Conservation (phyloP, 1,284 basidiomycete species). For the Volvariella surrecta region DNA sequence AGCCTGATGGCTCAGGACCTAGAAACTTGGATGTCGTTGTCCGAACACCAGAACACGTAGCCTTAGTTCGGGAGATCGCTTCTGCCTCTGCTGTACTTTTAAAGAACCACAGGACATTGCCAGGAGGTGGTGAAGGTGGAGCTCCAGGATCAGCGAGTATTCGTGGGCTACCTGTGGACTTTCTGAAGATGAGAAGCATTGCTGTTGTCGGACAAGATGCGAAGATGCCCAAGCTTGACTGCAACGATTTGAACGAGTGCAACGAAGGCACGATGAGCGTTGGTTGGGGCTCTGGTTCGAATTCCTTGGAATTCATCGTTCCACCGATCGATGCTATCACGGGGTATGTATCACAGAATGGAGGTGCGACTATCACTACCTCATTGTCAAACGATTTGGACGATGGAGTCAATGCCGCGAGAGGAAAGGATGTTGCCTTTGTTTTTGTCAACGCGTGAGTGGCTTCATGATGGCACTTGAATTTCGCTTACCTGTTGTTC, state of each 20-base stretch:
- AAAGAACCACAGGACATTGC: conserved; percentile 53
- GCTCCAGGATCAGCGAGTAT: conserved; percentile 22
- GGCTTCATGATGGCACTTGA: neutral
- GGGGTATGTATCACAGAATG: conserved; percentile 21
- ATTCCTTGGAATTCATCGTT: conserved; percentile 32
- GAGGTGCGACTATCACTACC: conserved; percentile 31
- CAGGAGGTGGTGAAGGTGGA: conserved; percentile 14
- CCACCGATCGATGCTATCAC: conserved; percentile 44
- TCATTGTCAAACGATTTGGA: conserved; percentile 49
- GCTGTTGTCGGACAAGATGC: conserved; percentile 40
- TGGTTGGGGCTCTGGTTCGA: conserved; percentile 42
- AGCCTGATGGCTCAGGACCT: conserved; percentile 34
- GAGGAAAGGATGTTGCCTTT: conserved; percentile 46
- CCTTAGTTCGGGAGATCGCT: conserved; percentile 57
- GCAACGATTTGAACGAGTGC: conserved; percentile 33
- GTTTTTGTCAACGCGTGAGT: conserved; percentile 58
- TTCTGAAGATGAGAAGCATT: conserved; percentile 32
- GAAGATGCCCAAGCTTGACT: conserved; percentile 30
- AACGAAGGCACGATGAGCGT: conserved; percentile 36
- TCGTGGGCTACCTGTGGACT: conserved; percentile 37
- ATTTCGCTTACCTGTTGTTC: neutral
- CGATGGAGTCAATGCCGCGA: conserved; percentile 37
- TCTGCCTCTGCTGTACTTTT: conserved; percentile 67
- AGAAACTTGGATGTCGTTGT: conserved; percentile 53
- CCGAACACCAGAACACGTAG: conserved; percentile 41